Evolutionary conservation across 495 filamentous ascomycete species (phyloP).

Genomic region (Neurospora sp.): DNA sequence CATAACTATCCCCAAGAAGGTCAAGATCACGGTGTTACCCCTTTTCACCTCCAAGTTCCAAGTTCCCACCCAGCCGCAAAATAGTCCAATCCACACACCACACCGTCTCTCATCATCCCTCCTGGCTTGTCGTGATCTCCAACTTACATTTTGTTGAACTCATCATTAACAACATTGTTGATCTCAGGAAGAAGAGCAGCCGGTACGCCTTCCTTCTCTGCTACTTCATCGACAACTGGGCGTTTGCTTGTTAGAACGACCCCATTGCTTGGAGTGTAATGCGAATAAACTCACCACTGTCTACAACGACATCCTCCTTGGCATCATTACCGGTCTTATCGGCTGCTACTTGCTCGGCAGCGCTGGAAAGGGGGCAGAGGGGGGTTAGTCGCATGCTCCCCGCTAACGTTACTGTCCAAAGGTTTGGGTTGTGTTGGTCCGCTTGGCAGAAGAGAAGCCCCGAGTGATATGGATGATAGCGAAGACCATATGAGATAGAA

Average conservation of each 20-base stretch:
- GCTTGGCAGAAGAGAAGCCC: too few relatives aligned
- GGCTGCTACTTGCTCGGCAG: constrained; percentile 24
- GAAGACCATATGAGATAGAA: neutral
- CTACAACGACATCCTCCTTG: constrained; percentile 21
- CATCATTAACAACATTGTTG: constrained; percentile 25
- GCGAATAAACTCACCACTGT: constrained; percentile 11
- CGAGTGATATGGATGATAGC: too few relatives aligned
- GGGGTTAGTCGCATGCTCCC: neutral
- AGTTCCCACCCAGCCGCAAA: neutral
- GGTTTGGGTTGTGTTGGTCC: too few relatives aligned
- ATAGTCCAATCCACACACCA: neutral
- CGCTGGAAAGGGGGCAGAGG: neutral
- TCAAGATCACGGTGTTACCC: neutral
- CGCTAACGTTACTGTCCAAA: too few relatives aligned
- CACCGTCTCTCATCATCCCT: neutral
- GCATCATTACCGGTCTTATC: constrained; percentile 16
- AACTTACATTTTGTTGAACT: constrained; percentile 20
- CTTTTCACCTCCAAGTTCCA: neutral
- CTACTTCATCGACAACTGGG: constrained; percentile 17
- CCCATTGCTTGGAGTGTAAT: too few relatives aligned
- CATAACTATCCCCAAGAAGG: neutral
- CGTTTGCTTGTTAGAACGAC: too few relatives aligned
- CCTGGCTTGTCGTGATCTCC: neutral
- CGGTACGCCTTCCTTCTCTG: constrained; percentile 21
- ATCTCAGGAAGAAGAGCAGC: constrained; percentile 19